Percentiles rank a stretch among this genome's conserved stretches.
Conservation (phyloP, 805 yeast genomes). For the Metschnikowia matae region DNA sequence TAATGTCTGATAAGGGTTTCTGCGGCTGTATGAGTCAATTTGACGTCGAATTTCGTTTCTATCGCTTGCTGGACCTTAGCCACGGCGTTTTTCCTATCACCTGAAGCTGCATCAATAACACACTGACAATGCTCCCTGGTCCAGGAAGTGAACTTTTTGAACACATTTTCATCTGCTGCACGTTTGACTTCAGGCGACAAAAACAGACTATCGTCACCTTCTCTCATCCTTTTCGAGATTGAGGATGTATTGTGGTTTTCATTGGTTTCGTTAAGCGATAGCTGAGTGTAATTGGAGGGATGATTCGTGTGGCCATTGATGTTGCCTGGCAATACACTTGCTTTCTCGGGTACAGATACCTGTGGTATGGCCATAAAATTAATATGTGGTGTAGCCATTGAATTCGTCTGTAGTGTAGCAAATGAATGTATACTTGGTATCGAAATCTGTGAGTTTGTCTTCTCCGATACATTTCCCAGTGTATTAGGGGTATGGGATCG, state of each 20-base stretch:
- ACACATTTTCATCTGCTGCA: neutral
- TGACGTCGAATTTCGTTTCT: constrained; percentile 5
- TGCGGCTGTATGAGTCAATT: constrained; percentile 12
- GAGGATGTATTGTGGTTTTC: neutral
- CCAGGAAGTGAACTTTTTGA: constrained; percentile 12
- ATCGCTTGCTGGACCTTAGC: constrained; percentile 10
- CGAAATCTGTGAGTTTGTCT: too few species aligned
- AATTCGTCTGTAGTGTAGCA: too few species aligned
- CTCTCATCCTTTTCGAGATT: neutral
- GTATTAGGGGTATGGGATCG: too few species aligned
- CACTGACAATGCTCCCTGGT: constrained; percentile 13
- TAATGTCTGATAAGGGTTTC: constrained; percentile 16
- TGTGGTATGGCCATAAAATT: neutral
- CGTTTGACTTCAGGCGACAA: neutral
- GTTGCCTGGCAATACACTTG: neutral
- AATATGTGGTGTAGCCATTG: too few species aligned
- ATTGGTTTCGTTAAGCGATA: neutral
- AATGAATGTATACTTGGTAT: too few species aligned
- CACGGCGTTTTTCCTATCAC: neutral
- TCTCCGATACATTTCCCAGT: too few species aligned
- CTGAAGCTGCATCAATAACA: constrained; percentile 10
- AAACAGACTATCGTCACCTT: neutral
- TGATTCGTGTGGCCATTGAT: neutral
- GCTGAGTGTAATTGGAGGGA: neutral
- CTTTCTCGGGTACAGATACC: too few species aligned